Percentiles rank a stretch among this genome's conserved stretches.
These are phyloP conservation scores for Orbilia javanica DNA, from an alignment of 2,329 filamentous ascomycete genomes.

Conservation along the genomic window DNA sequence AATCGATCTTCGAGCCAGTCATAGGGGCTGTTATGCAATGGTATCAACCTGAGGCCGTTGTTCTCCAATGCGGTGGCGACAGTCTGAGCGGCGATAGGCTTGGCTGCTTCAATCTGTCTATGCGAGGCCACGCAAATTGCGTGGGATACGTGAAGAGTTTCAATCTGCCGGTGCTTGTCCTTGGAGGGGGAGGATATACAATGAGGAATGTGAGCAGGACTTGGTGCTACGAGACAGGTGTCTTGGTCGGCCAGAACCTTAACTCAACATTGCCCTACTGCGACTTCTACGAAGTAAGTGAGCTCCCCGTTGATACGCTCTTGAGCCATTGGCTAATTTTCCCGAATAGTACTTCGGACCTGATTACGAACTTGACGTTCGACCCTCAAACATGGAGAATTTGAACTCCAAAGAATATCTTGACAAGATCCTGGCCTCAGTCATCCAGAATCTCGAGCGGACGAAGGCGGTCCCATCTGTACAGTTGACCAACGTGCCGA, in stretches of 20 bases:
- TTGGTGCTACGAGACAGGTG: constrained; percentile 93
- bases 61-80: constrained; percentile 95
- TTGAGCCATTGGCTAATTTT: constrained; percentile 60
- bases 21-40: constrained; percentile 82
- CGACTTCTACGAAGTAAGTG: constrained; percentile 75
- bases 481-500: constrained; percentile 74
- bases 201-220: constrained; percentile 95
- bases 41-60: constrained; percentile 91
- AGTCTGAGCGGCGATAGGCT: constrained; percentile 92
- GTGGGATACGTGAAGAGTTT: constrained; percentile 88
- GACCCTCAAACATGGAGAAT: constrained; percentile 79
- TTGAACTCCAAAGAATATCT: constrained; percentile 77
- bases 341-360: constrained; percentile 73
- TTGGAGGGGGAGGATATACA: constrained; percentile 96
- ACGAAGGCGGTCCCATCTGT: constrained; percentile 75
- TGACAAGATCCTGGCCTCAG: constrained; percentile 75
- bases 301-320: background rate
- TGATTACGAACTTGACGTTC: constrained; percentile 77
- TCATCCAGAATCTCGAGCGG: constrained; percentile 76
- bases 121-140: constrained; percentile 91
- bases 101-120: constrained; percentile 95
- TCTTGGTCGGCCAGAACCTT: constrained; percentile 73
- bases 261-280: constrained; percentile 76
- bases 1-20: constrained; percentile 83
- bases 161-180: constrained; percentile 83